Base-by-base conservation (phyloP, 2,329 filamentous ascomycete genomes). In the Capronia coronata region DNA sequence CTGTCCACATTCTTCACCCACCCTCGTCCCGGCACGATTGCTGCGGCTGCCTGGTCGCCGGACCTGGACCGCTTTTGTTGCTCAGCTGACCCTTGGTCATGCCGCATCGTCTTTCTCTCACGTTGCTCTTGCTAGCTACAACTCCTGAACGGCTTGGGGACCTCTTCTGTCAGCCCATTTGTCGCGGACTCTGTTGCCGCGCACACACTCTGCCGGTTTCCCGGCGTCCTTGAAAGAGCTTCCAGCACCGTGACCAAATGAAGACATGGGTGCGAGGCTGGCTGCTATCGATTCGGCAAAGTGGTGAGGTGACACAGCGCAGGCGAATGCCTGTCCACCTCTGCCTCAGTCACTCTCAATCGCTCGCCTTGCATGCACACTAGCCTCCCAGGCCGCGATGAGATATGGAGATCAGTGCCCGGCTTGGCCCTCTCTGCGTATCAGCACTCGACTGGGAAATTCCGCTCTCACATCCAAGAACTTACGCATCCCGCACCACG, bases 71-170 rank as follows among this genome's bases (percentile, higher is more conserved):
- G 44, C 48, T 39, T 37, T 39, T 39, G 38, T 35, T 32, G 43
- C 53, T 55, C 53, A 55, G 53, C 53, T 55, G 53, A 55, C 53
- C 49, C 43, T 49, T 45, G 32, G 52, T 48, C 42, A 48, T 51
- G 49, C 37, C 44, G 38, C 16, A 41, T 40, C 38, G 13, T 29
- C 18, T 10, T 18, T 43, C 14, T 30, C 34, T 40, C 21, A 35
- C 19, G 22, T 42, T 48, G 9, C 43, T 39, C 46, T 46, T 7
- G 43, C 46, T 38, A 14, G 41, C 40, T 42, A 23, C 30, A 42
- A 21, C 38, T 47, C 27, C 40, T 46, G 46, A 25, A 32, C 29
- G 46, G 21, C 13, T 38, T 52, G 21, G 42, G 22, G 41, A n/a
- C 6, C n/a, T 10, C 27, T 38, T 14, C 40, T 16, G 46, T 25